Evolutionary conservation across 1,284 basidiomycete species (phyloP).

Genomic region (Ustilago vetiveriae): DNA sequence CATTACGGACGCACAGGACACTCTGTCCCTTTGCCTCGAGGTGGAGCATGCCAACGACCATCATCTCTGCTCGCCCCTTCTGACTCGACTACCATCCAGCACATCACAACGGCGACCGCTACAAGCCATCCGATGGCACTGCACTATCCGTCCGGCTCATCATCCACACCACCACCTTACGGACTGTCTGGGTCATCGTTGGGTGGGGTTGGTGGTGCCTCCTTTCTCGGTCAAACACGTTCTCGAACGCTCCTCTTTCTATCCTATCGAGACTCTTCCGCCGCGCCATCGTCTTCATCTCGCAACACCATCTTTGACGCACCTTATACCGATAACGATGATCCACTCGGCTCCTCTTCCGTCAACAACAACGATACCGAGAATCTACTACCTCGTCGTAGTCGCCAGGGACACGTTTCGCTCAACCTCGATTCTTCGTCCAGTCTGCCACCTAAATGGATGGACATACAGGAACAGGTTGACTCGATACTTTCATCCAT

Average conservation of each 20-base stretch:
- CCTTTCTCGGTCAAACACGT: slow-evolving; percentile 72
- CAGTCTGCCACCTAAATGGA: slow-evolving; percentile 64
- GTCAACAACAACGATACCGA: slow-evolving; percentile 8
- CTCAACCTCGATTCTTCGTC: slow-evolving; percentile 6
- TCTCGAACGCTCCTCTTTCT: slow-evolving; percentile 93
- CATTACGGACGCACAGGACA: too few relatives aligned
- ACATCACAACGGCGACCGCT: background rate
- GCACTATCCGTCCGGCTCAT: slow-evolving; percentile 18
- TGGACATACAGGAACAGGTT: slow-evolving; percentile 60
- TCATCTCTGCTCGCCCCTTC: too few relatives aligned
- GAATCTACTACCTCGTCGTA: slow-evolving; percentile 13
- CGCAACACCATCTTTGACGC: slow-evolving; percentile 19
- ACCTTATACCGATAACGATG: slow-evolving; percentile 57
- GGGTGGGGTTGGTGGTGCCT: background rate
- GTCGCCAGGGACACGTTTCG: slow-evolving; percentile 25
- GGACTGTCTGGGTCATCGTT: background rate
- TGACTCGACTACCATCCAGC: background rate
- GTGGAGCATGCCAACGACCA: too few relatives aligned
- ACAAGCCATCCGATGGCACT: slow-evolving; percentile 6
- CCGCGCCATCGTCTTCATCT: slow-evolving; percentile 17
- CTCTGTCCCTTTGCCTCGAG: too few relatives aligned
- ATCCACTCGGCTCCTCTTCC: slow-evolving; percentile 29
- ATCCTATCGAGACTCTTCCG: slow-evolving; percentile 85
- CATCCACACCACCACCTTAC: slow-evolving; percentile 31
- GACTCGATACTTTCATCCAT: slow-evolving; percentile 49